A percentile compares a stretch with the other conserved stretches of the same genome.
Conservation (phyloP, 441 rosid species). For the Aleurites moluccanus region DNA sequence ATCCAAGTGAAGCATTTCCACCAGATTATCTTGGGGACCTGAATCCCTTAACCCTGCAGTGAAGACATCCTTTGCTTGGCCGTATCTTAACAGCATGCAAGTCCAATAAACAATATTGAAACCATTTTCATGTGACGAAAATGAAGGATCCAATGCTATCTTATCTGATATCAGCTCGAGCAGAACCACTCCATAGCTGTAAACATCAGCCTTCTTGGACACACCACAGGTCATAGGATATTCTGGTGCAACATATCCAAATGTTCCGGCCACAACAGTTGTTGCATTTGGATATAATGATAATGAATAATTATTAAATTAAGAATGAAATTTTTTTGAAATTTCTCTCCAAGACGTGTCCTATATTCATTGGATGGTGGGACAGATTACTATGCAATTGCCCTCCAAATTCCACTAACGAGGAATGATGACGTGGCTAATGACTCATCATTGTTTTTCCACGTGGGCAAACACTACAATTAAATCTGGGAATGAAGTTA, state of each 20-base stretch:
- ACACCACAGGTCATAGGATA: conserved; percentile 97
- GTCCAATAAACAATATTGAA: conserved; percentile 94
- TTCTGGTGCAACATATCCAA: conserved; percentile 90
- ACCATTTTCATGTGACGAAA: conserved; percentile 80
- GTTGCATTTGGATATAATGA: no score
- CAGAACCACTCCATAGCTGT: conserved; percentile 93
- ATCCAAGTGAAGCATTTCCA: conserved; percentile 81
- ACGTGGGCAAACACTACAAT: conserved; percentile 29
- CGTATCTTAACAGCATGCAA: conserved; percentile 67
- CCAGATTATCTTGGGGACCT: conserved; percentile 75
- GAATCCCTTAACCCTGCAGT: conserved; percentile 71
- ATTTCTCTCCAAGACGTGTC: no score
- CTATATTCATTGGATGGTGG: no score
- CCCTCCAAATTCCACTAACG: no score
- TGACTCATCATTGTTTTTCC: no score
- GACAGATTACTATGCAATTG: no score
- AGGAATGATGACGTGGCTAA: no score
- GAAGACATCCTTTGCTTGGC: conserved; percentile 79
- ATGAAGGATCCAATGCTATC: conserved; percentile 85
- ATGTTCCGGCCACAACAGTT: conserved; percentile 93
- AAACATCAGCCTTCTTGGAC: conserved; percentile 87
- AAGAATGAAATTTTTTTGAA: no score
- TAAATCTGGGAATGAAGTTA: conserved; percentile 45
- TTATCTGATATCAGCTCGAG: conserved; percentile 88
- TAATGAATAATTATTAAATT: no score